Conservation (phyloP, 768 basidiomycete genomes). For the Cystobasidium tubakii region DNA sequence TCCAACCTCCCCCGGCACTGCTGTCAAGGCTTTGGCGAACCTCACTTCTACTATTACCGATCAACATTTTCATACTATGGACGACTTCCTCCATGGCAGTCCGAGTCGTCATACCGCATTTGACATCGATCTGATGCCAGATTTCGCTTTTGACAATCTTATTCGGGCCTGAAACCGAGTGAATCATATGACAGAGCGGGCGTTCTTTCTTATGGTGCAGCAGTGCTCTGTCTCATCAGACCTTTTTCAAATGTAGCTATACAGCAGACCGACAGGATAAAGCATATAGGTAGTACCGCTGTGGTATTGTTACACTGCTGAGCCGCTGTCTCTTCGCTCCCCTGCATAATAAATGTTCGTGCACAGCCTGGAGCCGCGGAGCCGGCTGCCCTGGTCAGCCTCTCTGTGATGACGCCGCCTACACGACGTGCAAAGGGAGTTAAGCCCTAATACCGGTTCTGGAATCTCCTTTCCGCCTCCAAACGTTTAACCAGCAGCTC, state of each 20-base stretch:
- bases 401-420: too few relatives aligned
- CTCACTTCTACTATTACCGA: background rate
- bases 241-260: too few relatives aligned
- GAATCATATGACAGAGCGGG: too few relatives aligned
- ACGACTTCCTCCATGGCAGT: background rate
- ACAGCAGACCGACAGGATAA: background rate
- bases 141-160: background rate
- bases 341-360: background rate
- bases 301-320: too few relatives aligned
- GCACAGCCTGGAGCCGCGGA: too few relatives aligned
- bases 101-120: constrained; percentile 3
- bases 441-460: too few relatives aligned
- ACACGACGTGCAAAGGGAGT: too few relatives aligned
- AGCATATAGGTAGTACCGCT: too few relatives aligned
- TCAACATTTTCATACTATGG: background rate
- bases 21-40: background rate
- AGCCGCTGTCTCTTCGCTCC: too few relatives aligned
- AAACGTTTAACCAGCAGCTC: background rate
- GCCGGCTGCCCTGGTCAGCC: too few relatives aligned
- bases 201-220: too few relatives aligned
- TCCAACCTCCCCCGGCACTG: background rate
- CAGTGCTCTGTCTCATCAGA: too few relatives aligned
- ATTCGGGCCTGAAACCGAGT: background rate
- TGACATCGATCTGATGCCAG: background rate
- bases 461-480: background rate